Base-by-base conservation (phyloP, 73 alveolate species). In the Tetrahymena borealis region DNA sequence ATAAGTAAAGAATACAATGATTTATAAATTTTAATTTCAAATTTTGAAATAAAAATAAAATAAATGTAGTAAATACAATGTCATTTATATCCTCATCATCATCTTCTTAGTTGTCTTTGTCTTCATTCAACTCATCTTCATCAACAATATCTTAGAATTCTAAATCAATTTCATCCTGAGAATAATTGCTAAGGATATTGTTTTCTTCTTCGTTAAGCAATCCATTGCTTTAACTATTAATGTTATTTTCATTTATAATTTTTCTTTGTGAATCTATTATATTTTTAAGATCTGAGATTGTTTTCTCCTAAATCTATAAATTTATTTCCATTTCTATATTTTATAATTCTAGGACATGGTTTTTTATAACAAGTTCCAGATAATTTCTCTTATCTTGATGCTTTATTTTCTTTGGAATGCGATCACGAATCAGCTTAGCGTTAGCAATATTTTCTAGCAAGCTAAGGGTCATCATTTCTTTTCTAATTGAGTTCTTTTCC, bases 241-340 rank as follows among this genome's bases (percentile, higher is more conserved):
- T 60, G 31, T 60, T 60, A 16, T 60, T 60, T 60, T 91, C 95
- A 11, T 85, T 40, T 32, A 94, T 40, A 7, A 91, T 41, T 94
- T 90, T 91, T 38, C 91, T 94, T 92, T 94, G 79, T 24, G 95
- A 60, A 28, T 93, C 93, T 7, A 91, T 90, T 12, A 95, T 79
- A 43, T 78, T 91, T 37, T 91, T 94, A n/a, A 95, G 42, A 94
- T 95, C 96, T 77, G 78, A 94, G n/a, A 97, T 97, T 18, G 99
- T 96, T 90, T 96, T 95, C 35, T 97, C 97, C 92, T 97, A 93
- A 7, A 97, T 95, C 91, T 96, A 90, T 18, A 97, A 94, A 79
- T 97, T 95, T 2, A 97, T 96, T 90, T 96, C 94, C 20, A 97
- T 93, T 90, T 97, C 96, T 20, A 97, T 97, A 91, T 96, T 97